phyloP scores from a whole-genome alignment of 2,329 filamentous ascomycete genomes.

The Huntiella abstrusa region DNA sequence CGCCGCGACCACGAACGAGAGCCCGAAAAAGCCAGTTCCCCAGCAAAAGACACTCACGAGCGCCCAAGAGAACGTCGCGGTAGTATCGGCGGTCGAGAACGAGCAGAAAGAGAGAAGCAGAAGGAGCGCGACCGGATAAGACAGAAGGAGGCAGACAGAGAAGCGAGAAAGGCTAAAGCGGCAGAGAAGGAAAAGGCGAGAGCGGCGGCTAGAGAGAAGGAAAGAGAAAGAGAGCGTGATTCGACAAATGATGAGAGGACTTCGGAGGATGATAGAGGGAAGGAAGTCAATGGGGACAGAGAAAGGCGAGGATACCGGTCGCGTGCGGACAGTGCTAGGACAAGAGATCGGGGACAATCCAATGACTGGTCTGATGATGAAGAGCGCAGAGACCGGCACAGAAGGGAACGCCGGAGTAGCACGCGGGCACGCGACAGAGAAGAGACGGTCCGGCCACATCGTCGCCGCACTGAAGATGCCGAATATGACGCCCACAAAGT shows the following conservation, averaged over 20 bases:
- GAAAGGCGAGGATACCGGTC: constrained; percentile 6
- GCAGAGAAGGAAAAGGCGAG: constrained; percentile 4
- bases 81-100: constrained; percentile 8
- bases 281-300: constrained; percentile 3
- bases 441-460: constrained; percentile 4
- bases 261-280: constrained; percentile 7
- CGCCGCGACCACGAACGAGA: constrained; percentile 9
- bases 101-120: constrained; percentile 9
- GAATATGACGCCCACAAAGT: too few species aligned
- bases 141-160: constrained; percentile 4
- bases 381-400: constrained; percentile 11
- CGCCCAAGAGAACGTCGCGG: constrained; percentile 10
- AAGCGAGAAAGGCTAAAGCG: not conserved
- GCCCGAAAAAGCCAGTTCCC: constrained; percentile 10
- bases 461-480: constrained; percentile 10
- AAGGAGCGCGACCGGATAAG: constrained; percentile 10
- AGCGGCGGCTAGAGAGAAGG: not conserved
- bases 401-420: constrained; percentile 10
- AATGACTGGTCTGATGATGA: constrained; percentile 12
- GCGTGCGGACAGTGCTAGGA: constrained; percentile 11
- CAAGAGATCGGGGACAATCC: constrained; percentile 9
- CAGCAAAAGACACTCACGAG: constrained; percentile 11
- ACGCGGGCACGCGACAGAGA: constrained; percentile 8
- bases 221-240: constrained; percentile 6
- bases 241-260: constrained; percentile 1